These are phyloP conservation scores for Aspergillus luchuensis DNA, from an alignment of 2,329 filamentous ascomycete species.

Conservation along the genomic window DNA sequence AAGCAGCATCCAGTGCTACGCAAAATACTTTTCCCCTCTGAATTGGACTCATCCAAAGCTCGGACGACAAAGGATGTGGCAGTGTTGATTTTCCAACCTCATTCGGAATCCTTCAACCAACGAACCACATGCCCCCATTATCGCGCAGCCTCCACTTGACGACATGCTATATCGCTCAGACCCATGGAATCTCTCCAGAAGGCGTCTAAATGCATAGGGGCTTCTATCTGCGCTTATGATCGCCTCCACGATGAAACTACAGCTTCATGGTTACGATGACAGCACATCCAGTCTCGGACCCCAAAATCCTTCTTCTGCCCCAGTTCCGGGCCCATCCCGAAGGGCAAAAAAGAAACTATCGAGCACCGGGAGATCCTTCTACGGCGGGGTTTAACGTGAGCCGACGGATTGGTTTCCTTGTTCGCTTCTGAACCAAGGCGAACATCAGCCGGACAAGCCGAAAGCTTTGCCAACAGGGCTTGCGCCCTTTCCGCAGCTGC, in stretches of 20 bases:
- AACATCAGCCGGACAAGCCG: conserved; percentile 8
- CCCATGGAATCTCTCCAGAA: not conserved
- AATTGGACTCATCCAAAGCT: conserved; percentile 1
- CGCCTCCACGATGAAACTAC: not conserved
- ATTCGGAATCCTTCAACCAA: conserved; percentile 4
- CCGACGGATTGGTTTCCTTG: conserved; percentile 2
- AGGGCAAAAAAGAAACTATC: not conserved
- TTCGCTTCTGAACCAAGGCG: conserved; percentile 1
- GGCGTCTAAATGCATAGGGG: not conserved
- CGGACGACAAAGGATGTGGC: conserved; percentile 11
- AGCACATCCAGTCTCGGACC: not conserved
- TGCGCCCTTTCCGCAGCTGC: not conserved
- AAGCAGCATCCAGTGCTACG: too few species aligned
- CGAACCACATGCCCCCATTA: not conserved
- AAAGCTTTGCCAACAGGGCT: conserved; percentile 6
- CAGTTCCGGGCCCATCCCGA: not conserved
- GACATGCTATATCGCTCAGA: not conserved
- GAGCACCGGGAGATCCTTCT: not conserved
- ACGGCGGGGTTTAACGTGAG: conserved; percentile 1
- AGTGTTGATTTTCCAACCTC: conserved; percentile 5
- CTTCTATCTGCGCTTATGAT: not conserved
- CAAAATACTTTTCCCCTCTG: not conserved
- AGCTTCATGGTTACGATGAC: not conserved
- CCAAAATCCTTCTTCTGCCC: conserved; percentile 7
- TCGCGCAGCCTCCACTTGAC: conserved; percentile 1